A percentile compares a stretch with the other conserved stretches of the same genome.
phyloP scores from a whole-genome alignment of 1,139 yeast species.

The Candida frijolesensis region DNA sequence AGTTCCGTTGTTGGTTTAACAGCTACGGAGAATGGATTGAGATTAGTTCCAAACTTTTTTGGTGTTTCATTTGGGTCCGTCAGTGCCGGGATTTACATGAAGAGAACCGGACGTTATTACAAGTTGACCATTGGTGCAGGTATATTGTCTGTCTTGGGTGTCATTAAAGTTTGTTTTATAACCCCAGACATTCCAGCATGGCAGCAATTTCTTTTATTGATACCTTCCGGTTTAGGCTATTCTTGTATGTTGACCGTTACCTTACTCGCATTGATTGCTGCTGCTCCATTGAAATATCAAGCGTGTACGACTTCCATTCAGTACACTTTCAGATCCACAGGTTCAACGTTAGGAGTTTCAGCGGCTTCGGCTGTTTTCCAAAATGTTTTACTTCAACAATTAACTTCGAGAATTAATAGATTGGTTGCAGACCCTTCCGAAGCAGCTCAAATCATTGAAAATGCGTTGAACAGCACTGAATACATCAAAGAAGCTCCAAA shows the following conservation, averaged over 20 bases:
- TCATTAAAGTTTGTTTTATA: constrained; percentile 36
- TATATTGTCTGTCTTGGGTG: constrained; percentile 48
- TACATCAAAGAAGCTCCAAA: constrained; percentile 55
- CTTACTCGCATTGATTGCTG: constrained; percentile 65
- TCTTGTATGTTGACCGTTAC: constrained; percentile 68
- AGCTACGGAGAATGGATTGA: constrained; percentile 62
- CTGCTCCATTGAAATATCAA: constrained; percentile 61
- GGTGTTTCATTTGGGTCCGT: constrained; percentile 73
- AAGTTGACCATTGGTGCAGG: constrained; percentile 49
- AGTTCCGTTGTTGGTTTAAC: constrained; percentile 57
- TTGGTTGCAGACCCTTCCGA: constrained; percentile 32
- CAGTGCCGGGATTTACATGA: constrained; percentile 71
- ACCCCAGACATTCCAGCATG: constrained; percentile 44
- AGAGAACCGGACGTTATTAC: constrained; percentile 67
- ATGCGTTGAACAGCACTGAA: constrained; percentile 59
- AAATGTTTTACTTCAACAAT: constrained; percentile 26
- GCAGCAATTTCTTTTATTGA: constrained; percentile 33
- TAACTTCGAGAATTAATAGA: constrained; percentile 23
- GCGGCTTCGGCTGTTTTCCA: constrained; percentile 68
- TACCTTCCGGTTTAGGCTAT: constrained; percentile 59
- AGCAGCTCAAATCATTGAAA: constrained; percentile 45
- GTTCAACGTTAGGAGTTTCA: constrained; percentile 73
- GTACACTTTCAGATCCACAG: constrained; percentile 74
- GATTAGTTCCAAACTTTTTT: constrained; percentile 66
- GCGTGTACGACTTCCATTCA: constrained; percentile 78